phyloP scores from a whole-genome alignment of 768 basidiomycete genomes.

The Pleurotus djamor region DNA sequence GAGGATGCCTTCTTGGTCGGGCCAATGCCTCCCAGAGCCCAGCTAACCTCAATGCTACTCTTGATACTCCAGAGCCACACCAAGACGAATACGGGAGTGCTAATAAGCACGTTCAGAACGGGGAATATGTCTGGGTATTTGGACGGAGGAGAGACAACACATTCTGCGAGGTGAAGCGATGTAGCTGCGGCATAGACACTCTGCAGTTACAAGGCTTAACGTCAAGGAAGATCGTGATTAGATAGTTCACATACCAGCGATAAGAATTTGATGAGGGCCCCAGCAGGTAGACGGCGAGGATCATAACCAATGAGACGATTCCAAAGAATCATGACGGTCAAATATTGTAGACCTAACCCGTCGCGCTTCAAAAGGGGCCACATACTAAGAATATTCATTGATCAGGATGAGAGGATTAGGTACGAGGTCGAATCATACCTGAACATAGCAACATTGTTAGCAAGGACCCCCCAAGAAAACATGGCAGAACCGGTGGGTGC shows the following conservation, averaged over 20 bases:
- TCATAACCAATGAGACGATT: constrained; percentile 81
- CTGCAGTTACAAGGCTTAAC: constrained; percentile 27
- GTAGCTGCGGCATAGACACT: constrained; percentile 53
- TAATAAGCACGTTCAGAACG: constrained; percentile 81
- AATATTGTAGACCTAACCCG: constrained; percentile 72
- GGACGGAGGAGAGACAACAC: constrained; percentile 57
- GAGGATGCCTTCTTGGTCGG: neutral
- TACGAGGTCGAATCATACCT: constrained; percentile 52
- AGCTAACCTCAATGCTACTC: constrained; percentile 73
- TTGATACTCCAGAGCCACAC: constrained; percentile 92
- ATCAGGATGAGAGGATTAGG: neutral
- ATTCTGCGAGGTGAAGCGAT: constrained; percentile 63
- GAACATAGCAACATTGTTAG: constrained; percentile 85
- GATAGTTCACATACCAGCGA: constrained; percentile 42
- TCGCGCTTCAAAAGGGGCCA: constrained; percentile 87
- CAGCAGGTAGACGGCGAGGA: constrained; percentile 46
- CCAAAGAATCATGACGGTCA: constrained; percentile 71
- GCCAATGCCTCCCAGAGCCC: constrained; percentile 68
- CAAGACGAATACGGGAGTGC: constrained; percentile 76
- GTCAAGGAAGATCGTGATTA: constrained; percentile 1
- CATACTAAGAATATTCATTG: constrained; percentile 53
- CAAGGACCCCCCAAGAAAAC: constrained; percentile 69
- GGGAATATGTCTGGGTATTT: constrained; percentile 85
- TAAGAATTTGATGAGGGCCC: constrained; percentile 50
- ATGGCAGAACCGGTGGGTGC: constrained; percentile 50